These are phyloP conservation scores for Pseudohalonectria lignicola DNA, from an alignment of 2,329 filamentous ascomycete species.

Conservation along the genomic window DNA sequence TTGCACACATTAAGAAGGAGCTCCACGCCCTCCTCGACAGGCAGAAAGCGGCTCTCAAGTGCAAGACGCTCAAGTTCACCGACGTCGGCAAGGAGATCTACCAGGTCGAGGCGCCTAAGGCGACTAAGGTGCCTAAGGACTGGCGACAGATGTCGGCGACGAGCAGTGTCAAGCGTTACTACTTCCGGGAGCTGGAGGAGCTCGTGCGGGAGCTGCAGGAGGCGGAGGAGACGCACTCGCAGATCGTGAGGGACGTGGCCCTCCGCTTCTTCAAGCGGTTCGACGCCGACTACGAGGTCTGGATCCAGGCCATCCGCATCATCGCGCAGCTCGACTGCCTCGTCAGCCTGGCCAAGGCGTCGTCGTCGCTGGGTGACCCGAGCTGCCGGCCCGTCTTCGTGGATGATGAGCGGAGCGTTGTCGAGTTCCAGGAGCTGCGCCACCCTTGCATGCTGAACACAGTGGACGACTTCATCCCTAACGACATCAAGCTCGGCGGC, in stretches of 20 bases:
- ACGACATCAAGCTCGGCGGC: conserved; percentile 82
- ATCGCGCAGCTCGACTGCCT: conserved; percentile 90
- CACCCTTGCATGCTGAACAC: conserved; percentile 91
- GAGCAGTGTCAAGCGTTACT: conserved; percentile 82
- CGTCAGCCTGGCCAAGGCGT: conserved; percentile 85
- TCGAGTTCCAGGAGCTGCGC: conserved; percentile 87
- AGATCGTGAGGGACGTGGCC: conserved; percentile 80
- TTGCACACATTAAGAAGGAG: conserved; percentile 64
- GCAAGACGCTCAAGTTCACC: conserved; percentile 60
- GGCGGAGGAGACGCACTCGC: conserved; percentile 84
- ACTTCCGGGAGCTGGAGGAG: conserved; percentile 71
- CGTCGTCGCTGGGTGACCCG: conserved; percentile 70
- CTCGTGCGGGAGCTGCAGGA: conserved; percentile 86
- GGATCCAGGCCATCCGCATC: conserved; percentile 84
- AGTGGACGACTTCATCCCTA: conserved; percentile 91
- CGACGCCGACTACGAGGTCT: conserved; percentile 73
- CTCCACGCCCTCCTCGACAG: conserved; percentile 61
- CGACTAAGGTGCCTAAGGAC: conserved; percentile 69
- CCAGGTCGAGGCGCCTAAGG: conserved; percentile 84
- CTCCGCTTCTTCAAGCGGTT: conserved; percentile 78
- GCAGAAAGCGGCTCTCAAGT: conserved; percentile 64
- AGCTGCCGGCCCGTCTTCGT: conserved; percentile 85
- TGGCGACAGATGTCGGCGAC: conserved; percentile 98
- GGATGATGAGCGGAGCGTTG: conserved; percentile 69
- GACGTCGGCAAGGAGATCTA: conserved; percentile 97